Evolutionary conservation across 495 filamentous ascomycete species (phyloP), one percentile per base, ranked within the genome.

Genomic region (Poronia punctata): DNA sequence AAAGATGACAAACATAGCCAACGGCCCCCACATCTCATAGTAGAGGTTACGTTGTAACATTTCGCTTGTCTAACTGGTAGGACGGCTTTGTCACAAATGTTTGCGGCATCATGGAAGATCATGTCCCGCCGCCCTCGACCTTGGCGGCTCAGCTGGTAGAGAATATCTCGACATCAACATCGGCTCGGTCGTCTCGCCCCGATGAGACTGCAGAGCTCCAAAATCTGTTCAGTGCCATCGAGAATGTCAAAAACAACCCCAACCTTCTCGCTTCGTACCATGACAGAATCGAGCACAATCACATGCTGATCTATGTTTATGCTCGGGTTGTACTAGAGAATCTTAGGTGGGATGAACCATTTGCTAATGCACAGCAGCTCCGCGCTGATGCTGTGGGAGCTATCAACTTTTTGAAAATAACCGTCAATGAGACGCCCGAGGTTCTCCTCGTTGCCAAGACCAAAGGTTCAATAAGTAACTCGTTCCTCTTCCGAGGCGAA

Each of bases 261-360:
- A 46, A 46, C 7, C 47, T 59, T n/a, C 48, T 69, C 19, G 53
- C 66, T 43, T 54, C 68, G n/a, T 39, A 70, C 5, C 76, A 82
- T 43, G 78, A 85, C 37, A 78, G 80, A 45, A 60, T 85, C 34
- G 72, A 79, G 6, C 76, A 88, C 56, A 86, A 90, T 47, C 79
- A 84, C 56, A 82, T 85, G 61, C 71, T 97, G 17, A 80, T 97
- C 23, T 82, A 80, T 48, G 82, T 95, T 45, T 82, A 93, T 48
- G 72, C 85, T 35, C 79, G 84, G 51, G 86, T 86, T 30, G 84
- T 89, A 15, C 61, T 98, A 2, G 85, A 85, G 40, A 67, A 68
- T 24, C 68, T 82, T 4, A 61, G 56, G 15, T 65, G 69, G 45
- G 70, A 83, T 48, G 75, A 83, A 44, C 75, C 80, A 14, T 84